phyloP scores from a whole-genome alignment of 805 yeast genomes.

The Starmerella apicola region DNA sequence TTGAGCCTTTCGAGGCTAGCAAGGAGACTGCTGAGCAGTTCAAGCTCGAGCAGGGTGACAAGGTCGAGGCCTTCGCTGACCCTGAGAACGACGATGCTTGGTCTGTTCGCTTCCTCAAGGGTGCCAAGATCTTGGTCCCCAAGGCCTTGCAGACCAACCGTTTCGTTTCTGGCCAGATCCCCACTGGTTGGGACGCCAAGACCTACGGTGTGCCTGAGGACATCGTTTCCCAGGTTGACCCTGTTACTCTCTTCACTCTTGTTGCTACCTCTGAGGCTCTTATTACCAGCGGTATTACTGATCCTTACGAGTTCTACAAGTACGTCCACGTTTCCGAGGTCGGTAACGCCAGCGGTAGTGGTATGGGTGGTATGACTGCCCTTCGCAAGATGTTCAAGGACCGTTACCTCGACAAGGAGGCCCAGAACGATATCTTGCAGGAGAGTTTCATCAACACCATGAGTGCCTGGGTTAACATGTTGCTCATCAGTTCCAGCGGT shows the following conservation, averaged over 20 bases:
- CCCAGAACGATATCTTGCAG: slow-evolving; percentile 92
- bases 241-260: slow-evolving; percentile 80
- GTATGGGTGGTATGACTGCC: slow-evolving; percentile 99
- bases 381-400: slow-evolving; percentile 96
- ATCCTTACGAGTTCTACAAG: slow-evolving; percentile 96
- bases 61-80: slow-evolving; percentile 81
- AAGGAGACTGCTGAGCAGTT: slow-evolving; percentile 92
- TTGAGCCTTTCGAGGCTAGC: slow-evolving; percentile 90
- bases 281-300: slow-evolving; percentile 87
- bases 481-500: slow-evolving; percentile 91
- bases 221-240: slow-evolving; percentile 87
- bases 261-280: slow-evolving; percentile 94
- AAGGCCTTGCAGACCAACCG: slow-evolving; percentile 58
- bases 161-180: slow-evolving; percentile 79
- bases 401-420: slow-evolving; percentile 83
- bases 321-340: slow-evolving; percentile 97
- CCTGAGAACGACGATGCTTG: slow-evolving; percentile 75
- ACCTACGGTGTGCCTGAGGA: slow-evolving; percentile 93
- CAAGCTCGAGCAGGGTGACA: slow-evolving; percentile 85
- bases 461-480: slow-evolving; percentile 99
- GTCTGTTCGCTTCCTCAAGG: slow-evolving; percentile 81
- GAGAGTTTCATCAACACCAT: slow-evolving; percentile 98
- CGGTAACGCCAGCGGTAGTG: slow-evolving; percentile 99
- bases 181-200: slow-evolving; percentile 96
- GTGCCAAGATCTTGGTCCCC: slow-evolving; percentile 83